Evolutionary conservation across 208 protist species (phyloP).

Genomic region (Angomonas deanei): DNA sequence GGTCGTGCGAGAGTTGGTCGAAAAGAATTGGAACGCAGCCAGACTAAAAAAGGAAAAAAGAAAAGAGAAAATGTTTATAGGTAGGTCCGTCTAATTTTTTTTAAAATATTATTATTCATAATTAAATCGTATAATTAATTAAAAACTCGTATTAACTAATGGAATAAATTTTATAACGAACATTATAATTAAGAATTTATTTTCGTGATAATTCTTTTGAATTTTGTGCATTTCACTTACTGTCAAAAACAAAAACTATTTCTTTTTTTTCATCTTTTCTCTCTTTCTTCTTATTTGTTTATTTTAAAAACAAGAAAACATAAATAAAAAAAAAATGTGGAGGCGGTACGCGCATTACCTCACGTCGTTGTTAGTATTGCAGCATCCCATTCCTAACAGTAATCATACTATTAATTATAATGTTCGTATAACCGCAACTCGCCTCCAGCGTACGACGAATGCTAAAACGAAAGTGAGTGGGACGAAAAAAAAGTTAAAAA

Average conservation of each 20-base stretch:
- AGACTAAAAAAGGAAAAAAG: not conserved
- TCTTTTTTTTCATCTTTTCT: not conserved
- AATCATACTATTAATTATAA: not conserved
- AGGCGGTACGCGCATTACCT: too few species aligned
- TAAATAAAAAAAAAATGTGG: slow-evolving; percentile 1
- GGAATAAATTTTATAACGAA: not conserved
- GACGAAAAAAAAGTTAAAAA: not conserved
- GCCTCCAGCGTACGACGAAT: not conserved
- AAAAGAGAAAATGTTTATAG: slow-evolving; percentile 4
- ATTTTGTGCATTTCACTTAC: too few species aligned
- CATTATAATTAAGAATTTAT: too few species aligned
- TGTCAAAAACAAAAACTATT: too few species aligned
- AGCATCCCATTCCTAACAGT: not conserved
- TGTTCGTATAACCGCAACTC: not conserved
- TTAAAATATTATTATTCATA: too few species aligned
- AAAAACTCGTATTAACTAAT: not conserved
- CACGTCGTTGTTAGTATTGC: too few species aligned
- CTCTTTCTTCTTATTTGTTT: not conserved
- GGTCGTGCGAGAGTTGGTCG: slow-evolving; percentile 70
- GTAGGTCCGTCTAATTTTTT: too few species aligned
- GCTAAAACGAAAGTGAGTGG: not conserved
- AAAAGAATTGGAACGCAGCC: slow-evolving; percentile 12
- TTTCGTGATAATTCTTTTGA: too few species aligned
- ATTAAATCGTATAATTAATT: not conserved
- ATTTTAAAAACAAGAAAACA: not conserved